Base-by-base conservation (phyloP, 192 early-diverging fungal species). In the Coemansia sp. region DNA sequence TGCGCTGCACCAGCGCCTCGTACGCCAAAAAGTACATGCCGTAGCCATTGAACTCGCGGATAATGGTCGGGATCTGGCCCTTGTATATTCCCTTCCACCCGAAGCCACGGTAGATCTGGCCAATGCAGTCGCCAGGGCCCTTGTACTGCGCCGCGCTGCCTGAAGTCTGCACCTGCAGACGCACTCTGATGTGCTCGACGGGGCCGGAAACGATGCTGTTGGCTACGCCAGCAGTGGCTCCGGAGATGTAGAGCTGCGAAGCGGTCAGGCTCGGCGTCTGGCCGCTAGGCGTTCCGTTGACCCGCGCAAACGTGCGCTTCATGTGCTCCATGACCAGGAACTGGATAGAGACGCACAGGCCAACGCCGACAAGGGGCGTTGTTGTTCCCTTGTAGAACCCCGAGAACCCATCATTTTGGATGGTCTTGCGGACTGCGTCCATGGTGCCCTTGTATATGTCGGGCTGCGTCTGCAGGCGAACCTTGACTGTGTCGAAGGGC, bases 341-440 rank as follows among this genome's bases (percentile, higher is more conserved):
- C 82, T 98, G 96, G 71, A 98, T 91, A n/a, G 94, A 94, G 6
- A 98, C 96, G 71, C 94, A 96, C 13, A 91, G 88, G 39, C 96
- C 96, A 46, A 94, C 89, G 48, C 96, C 96, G 6, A 98, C 82
- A 24, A 98, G 83, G 0, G 96, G 96, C 18, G 93, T 96, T 27
- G 90, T 85, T 20, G 96, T 95, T 24, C 96, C 96, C 84, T 93
- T 93, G 81, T 97, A 97, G 67, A 97, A 92, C 4, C 90, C 94
- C 22, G 60, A 61, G 47, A 87, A 67, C 1, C 95, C 95, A 74
- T 98, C 94, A 55, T 87, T 85, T 52, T 84, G 75, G 53, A 87
- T 55, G 22, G 91, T 96, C 81, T 95, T 85, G 53, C 85, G 86
- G 14, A 94, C 88, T 62, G 93, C 94, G 73, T 98, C 96, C 55